Evolutionary conservation across 495 filamentous ascomycete species (phyloP).

Genomic region (Sordaria brevicollis): DNA sequence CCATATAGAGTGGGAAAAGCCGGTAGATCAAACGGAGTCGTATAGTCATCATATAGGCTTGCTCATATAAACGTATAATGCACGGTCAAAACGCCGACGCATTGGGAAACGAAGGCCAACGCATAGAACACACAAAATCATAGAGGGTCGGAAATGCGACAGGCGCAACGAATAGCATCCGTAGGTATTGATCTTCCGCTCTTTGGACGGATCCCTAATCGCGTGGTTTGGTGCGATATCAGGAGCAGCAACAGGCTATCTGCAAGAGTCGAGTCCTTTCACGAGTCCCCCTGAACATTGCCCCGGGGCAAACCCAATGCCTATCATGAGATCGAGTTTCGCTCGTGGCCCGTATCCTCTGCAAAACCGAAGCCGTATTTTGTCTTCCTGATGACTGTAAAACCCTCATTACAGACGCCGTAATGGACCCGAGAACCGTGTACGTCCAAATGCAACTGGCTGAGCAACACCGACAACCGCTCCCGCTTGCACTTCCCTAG

Average conservation of each 20-base stretch:
- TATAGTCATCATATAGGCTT: background rate
- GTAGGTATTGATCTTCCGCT: background rate
- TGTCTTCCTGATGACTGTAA: constrained; percentile 42
- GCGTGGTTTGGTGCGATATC: background rate
- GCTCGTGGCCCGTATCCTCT: constrained; percentile 22
- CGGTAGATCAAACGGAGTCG: background rate
- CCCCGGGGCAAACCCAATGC: constrained; percentile 13
- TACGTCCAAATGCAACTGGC: constrained; percentile 49
- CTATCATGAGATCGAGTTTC: constrained; percentile 14
- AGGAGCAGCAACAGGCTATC: constrained; percentile 2
- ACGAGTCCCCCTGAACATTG: constrained; percentile 13
- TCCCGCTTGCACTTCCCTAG: constrained; percentile 25
- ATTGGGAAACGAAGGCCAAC: background rate
- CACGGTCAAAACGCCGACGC: background rate
- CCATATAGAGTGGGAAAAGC: background rate
- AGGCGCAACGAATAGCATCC: background rate
- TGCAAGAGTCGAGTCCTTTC: constrained; percentile 9
- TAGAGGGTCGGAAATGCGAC: background rate
- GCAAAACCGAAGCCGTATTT: constrained; percentile 25
- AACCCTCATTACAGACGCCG: constrained; percentile 49
- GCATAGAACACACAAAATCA: background rate
- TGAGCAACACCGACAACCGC: constrained; percentile 40
- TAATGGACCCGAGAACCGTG: constrained; percentile 44
- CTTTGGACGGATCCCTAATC: background rate
- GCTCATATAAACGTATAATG: background rate